phyloP scores from a whole-genome alignment of 495 filamentous ascomycete genomes.

The Letharia columbiana region DNA sequence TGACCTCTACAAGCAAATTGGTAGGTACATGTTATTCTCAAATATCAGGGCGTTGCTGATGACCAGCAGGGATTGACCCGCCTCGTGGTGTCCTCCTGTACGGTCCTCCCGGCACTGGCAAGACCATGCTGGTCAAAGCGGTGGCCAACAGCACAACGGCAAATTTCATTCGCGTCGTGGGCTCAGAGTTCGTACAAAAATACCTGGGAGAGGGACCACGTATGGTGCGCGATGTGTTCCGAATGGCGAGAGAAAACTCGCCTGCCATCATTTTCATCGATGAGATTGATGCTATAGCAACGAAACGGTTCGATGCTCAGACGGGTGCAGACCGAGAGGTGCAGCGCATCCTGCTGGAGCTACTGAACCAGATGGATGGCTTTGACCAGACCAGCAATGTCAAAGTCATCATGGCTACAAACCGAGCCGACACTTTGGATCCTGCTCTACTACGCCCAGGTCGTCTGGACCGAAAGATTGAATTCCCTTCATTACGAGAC shows the following conservation, averaged over 20 bases:
- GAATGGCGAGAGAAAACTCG: constrained; percentile 97
- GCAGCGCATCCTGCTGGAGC: constrained; percentile 91
- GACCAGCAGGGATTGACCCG: constrained; percentile 72
- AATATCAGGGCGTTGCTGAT: constrained; percentile 24
- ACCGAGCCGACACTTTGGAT: constrained; percentile 93
- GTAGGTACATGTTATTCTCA: constrained; percentile 31
- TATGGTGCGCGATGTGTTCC: constrained; percentile 98
- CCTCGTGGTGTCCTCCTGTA: constrained; percentile 94
- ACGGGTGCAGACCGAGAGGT: constrained; percentile 96
- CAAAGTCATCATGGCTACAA: constrained; percentile 99
- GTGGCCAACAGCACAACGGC: constrained; percentile 97
- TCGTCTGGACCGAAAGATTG: constrained; percentile 94
- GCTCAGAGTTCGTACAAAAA: constrained; percentile 97
- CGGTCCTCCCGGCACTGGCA: constrained; percentile 92
- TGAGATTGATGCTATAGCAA: constrained; percentile 97
- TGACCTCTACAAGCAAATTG: constrained; percentile 95
- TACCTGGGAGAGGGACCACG: constrained; percentile 95
- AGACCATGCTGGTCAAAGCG: constrained; percentile 98
- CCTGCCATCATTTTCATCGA: constrained; percentile 99
- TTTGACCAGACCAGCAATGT: constrained; percentile 98
- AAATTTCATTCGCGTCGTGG: constrained; percentile 95
- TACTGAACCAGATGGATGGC: constrained; percentile 99
- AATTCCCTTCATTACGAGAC: constrained; percentile 87
- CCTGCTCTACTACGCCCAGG: constrained; percentile 89
- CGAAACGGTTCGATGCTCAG: constrained; percentile 97